Conservation (phyloP, 768 basidiomycete species). For the Russula vinacea region DNA sequence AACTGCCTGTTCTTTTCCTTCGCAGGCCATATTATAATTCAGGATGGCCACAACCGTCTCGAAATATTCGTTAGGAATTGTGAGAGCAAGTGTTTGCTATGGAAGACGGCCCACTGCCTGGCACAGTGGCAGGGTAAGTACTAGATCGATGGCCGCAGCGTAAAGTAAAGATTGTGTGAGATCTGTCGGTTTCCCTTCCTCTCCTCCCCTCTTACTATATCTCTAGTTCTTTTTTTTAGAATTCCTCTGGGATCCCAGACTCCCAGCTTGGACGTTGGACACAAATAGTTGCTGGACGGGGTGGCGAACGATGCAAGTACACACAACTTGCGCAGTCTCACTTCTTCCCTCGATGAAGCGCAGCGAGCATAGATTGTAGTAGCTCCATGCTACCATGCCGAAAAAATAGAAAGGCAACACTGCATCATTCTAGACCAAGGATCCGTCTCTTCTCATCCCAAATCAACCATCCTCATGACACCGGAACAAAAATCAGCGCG, state of each 20-base stretch:
- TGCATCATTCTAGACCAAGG: neutral
- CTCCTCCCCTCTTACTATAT: neutral
- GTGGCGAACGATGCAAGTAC: neutral
- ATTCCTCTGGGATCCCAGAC: too few species aligned
- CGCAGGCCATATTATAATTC: neutral
- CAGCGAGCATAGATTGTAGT: neutral
- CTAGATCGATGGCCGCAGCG: neutral
- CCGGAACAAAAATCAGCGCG: neutral
- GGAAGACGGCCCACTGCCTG: too few species aligned
- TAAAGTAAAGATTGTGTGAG: neutral
- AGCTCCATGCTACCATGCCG: neutral
- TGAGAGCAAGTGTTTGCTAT: neutral
- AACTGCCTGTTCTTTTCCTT: neutral
- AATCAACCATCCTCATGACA: slow-evolving; percentile 1
- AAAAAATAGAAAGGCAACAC: neutral
- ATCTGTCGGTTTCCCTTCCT: neutral
- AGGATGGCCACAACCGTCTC: neutral
- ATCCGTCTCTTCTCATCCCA: neutral
- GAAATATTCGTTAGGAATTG: neutral
- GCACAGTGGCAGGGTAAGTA: too few species aligned
- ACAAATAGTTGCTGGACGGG: neutral
- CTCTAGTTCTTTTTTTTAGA: neutral
- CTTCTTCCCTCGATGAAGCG: too few species aligned
- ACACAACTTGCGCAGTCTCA: too few species aligned
- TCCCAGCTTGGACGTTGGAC: neutral